Evolutionary conservation across 345 rosid genomes (phyloP), one percentile per base, ranked within the genome.

Genomic region (Pugionium dolabratum): DNA sequence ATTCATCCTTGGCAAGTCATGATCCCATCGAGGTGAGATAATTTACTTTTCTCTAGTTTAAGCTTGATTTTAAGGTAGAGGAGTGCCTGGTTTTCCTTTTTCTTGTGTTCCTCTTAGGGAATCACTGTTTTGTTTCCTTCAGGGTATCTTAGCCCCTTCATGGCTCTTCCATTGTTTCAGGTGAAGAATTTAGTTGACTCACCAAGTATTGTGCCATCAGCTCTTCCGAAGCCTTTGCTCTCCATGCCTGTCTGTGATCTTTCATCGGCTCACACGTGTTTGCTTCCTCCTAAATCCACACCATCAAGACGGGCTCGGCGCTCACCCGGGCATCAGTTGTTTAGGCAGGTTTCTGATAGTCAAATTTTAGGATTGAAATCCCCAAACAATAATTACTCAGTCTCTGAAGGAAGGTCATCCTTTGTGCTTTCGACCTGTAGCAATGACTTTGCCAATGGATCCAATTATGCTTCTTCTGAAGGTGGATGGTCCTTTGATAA

Each of bases 401-500:
- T 73, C 59, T 87, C 98, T 47, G 98, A 86, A 80, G 96, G 96
- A 72, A 83, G 90, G 70, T 77, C 91, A 1, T 87, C 96, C 49
- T 87, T 85, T 65, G 87, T 81, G 36, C 87, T 87, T 32, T 87
- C 96, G 40, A 73, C 85, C 33, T 76, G 88, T 74, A 89, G 93
- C 75, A 86, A 83, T 58, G 95, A 85, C 62, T 81, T 86, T 53
- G 85, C 83, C 67, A 63, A 75, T 62, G 97, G 86, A 69, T 90
- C 98, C 39, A 79, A 77, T 33, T 86, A 91, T 43, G 92, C 88
- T 36, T 91, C 87, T 74, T 90, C 96, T 42, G 96, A 93, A 45
- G 77, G 77, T 77, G 91, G 92, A 77, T 90, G 97, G 96, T 93
- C 98, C 47, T 93, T 88, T 76, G 97, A 93, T 71, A 90, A 95